Evolutionary conservation across 768 basidiomycete species (phyloP), one percentile per base, ranked within the genome.

Genomic region (Daedaleopsis sinensis): DNA sequence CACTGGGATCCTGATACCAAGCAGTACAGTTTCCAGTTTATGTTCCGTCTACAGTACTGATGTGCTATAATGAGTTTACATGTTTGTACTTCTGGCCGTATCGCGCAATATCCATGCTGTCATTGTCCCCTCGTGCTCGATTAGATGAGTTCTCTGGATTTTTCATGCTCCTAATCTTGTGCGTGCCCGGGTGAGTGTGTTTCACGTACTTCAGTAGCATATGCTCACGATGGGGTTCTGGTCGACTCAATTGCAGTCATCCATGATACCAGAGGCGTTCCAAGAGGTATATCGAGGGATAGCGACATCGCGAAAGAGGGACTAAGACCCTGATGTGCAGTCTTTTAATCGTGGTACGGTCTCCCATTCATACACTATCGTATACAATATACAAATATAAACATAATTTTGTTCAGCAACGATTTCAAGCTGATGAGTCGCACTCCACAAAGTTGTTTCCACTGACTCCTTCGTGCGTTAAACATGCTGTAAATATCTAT

Each of bases 1-100:
- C 93, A 98, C 71, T 98, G 96, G 97, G 97, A 98, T 73, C 87
- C 92, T n/a, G 96, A 99, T 73, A 96, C 95, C 54, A 98, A 98
- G 77, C 94, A 97, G 76, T 96, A 95, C 75, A 93, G 89, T 73
- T 96, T 96, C 81, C 96, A 97, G 76, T 96, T 98, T 80, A 91
- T 98, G 88, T 98, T 95, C 79, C 85, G 89, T 68, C 77, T 88
- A 64, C 63, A 70, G 24, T 74, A 75, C 66, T 77, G 66, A 73
- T 68, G 55, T 47, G 62, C 24, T 67, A 18, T 42, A 59, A 51
- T 66, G 59, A 65, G 64, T 66, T 38, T 52, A 11, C 51, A 35
- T 27, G 35, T 23, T 13, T 57, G 52, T 58, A 57, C 46, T 50
- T 46, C 32, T 44, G 8, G 36, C 24, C 35, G 43, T 50, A 3